Percentiles rank a stretch among this genome's conserved stretches.
phyloP scores from a whole-genome alignment of 129 eudicot species.

The Arctium lappa region DNA sequence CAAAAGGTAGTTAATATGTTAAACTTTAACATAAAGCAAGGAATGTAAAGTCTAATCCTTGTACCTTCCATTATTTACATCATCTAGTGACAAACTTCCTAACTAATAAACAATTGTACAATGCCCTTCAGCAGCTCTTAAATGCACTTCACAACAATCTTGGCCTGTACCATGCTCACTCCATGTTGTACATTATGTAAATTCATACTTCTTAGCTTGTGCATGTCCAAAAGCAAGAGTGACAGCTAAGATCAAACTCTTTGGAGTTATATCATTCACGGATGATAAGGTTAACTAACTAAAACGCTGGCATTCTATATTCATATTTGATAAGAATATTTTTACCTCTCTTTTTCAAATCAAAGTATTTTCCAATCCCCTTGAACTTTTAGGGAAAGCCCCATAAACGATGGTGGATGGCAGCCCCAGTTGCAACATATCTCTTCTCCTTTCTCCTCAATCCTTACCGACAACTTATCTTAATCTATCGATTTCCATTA shows the following conservation, averaged over 20 bases:
- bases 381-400: neutral
- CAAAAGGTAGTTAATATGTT: slow-evolving; percentile 8
- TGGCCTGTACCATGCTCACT: neutral
- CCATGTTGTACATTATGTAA: neutral
- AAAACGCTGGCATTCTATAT: neutral
- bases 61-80: neutral
- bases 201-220: neutral
- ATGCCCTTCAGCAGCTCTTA: neutral
- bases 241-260: neutral
- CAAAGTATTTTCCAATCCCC: neutral
- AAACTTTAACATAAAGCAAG: slow-evolving; percentile 2
- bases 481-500: slow-evolving; percentile 3
- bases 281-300: neutral
- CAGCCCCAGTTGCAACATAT: neutral
- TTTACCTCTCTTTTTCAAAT: neutral
- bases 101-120: neutral
- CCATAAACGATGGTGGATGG: neutral
- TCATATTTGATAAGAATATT: neutral
- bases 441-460: neutral
- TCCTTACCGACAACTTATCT: neutral
- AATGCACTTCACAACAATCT: neutral
- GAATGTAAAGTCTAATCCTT: neutral
- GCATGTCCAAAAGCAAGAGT: neutral
- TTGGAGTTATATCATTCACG: neutral
- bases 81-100: neutral